Conservation (phyloP, 441 rosid species). For the Hura crepitans region DNA sequence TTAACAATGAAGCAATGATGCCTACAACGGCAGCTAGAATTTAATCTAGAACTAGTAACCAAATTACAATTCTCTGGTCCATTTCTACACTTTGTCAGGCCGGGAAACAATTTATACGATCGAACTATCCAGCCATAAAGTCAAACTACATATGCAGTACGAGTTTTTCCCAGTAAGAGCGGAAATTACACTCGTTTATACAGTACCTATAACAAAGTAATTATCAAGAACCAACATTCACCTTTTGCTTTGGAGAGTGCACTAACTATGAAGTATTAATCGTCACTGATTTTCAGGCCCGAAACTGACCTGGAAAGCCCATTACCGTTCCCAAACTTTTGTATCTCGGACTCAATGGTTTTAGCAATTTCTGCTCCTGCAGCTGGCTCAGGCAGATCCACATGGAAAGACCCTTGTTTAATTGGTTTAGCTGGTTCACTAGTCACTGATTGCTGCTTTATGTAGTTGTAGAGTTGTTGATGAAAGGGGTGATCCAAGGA, state of each 20-base stretch:
- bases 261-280: slow-evolving; percentile 17
- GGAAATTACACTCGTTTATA: slow-evolving; percentile 19
- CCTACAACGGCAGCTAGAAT: slow-evolving; percentile 1
- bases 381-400: slow-evolving; percentile 63
- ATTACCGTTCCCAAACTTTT: slow-evolving; percentile 53
- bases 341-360: slow-evolving; percentile 71
- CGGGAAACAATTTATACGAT: slow-evolving; percentile 20
- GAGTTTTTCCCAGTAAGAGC: not conserved
- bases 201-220: slow-evolving; percentile 10
- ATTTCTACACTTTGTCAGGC: slow-evolving; percentile 24
- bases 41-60: slow-evolving; percentile 1
- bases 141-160: slow-evolving; percentile 14
- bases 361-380: slow-evolving; percentile 54
- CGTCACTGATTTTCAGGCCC: slow-evolving; percentile 35
- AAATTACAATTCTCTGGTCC: slow-evolving; percentile 15
- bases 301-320: slow-evolving; percentile 31
- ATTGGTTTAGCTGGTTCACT: slow-evolving; percentile 39
- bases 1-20: not conserved
- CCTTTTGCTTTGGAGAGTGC: not conserved
- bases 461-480: slow-evolving; percentile 75
- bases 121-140: slow-evolving; percentile 16
- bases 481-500: slow-evolving; percentile 80
- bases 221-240: not conserved
- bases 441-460: slow-evolving; percentile 53
- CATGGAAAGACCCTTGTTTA: slow-evolving; percentile 88